Base-by-base conservation (phyloP, 2,329 filamentous ascomycete genomes). In the Cercospora sojina region DNA sequence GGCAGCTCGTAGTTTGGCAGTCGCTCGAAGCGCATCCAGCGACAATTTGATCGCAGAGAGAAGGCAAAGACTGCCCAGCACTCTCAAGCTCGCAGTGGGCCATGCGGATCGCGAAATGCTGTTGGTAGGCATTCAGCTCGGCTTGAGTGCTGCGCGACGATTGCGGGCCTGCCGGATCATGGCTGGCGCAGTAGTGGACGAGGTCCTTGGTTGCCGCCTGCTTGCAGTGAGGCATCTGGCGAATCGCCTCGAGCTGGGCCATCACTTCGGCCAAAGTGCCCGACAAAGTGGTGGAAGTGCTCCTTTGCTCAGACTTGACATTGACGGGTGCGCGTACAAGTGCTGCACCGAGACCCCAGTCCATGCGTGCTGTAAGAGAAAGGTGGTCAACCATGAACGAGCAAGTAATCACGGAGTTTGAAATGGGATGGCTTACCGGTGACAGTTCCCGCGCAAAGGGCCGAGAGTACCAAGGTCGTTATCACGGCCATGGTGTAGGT, bases 21-120 rank as follows among this genome's bases (percentile, higher is more conserved):
- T 74, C 72, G 27, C 74, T 79, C 32, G 75, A 72, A 64, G 75
- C 20, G 51, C 35, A 18, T 9, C 51, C 49, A 13, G 27, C 12
- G 47, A 55, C 47, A 20, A 38, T 12, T n/a, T 76, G 35, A 88
- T 76, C 71, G 70, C 88, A 90, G 25, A 82, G 72, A 3, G 77
- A 66, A 2, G 88, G 87, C 41, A 86, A 78, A 10, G 75, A 64
- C 16, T 83, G 80, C 10, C 82, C 81, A 2, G 85, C 84, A 20
- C 82, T 83, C 10, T 81, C 79, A 7, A 89, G 80, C 72, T 90
- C 88, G 70, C 88, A 91, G 8, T 89, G 80, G 10, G 88, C 87
- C 16, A 90, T 80, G 53, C 87, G 84, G 8, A 85, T 84, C 2
- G 87, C 87, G 69, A 88, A 90, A 32, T 86, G 80, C 4, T 85